A percentile compares a stretch with the other conserved stretches of the same genome.
These are phyloP conservation scores for Cladosporium sp. DNA, from an alignment of 2,329 filamentous ascomycete genomes.

Conservation along the genomic window DNA sequence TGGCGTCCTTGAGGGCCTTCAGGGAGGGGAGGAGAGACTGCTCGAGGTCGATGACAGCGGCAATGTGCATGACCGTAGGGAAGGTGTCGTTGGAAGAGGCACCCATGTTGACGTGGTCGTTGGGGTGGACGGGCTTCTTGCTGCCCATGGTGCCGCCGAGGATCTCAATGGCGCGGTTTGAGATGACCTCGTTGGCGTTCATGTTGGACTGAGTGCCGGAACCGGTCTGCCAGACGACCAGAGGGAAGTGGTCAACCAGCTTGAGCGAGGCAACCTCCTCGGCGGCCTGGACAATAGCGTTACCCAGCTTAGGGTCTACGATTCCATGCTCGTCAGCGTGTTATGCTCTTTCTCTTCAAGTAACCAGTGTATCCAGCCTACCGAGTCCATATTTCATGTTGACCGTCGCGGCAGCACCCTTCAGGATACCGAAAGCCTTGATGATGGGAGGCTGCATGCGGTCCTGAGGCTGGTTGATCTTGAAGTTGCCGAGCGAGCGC, in stretches of 20 bases:
- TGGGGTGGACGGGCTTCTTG: constrained; percentile 99
- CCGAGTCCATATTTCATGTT: constrained; percentile 92
- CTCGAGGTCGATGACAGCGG: constrained; percentile 90
- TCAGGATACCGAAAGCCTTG: constrained; percentile 92
- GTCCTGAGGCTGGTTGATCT: constrained; percentile 98
- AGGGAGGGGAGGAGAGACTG: constrained; percentile 78
- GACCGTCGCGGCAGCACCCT: constrained; percentile 91
- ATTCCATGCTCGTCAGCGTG: not conserved
- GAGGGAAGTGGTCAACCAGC: constrained; percentile 94
- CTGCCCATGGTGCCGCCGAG: constrained; percentile 87
- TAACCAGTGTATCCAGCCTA: constrained; percentile 38
- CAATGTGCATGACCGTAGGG: constrained; percentile 99
- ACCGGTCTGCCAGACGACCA: constrained; percentile 98
- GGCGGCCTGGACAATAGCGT: constrained; percentile 92
- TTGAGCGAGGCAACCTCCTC: constrained; percentile 90
- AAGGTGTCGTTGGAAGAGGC: constrained; percentile 99
- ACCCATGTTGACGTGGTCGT: constrained; percentile 99
- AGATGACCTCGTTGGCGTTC: constrained; percentile 99
- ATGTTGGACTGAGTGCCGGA: constrained; percentile 99
- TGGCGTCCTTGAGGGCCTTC: constrained; percentile 72
- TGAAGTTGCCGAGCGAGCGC: constrained; percentile 95
- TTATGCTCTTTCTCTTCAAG: not conserved
- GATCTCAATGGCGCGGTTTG: constrained; percentile 97
- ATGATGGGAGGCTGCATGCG: constrained; percentile 94
- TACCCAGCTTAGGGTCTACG: constrained; percentile 76